phyloP scores from a whole-genome alignment of 495 filamentous ascomycete species.

The Podospora comata region DNA sequence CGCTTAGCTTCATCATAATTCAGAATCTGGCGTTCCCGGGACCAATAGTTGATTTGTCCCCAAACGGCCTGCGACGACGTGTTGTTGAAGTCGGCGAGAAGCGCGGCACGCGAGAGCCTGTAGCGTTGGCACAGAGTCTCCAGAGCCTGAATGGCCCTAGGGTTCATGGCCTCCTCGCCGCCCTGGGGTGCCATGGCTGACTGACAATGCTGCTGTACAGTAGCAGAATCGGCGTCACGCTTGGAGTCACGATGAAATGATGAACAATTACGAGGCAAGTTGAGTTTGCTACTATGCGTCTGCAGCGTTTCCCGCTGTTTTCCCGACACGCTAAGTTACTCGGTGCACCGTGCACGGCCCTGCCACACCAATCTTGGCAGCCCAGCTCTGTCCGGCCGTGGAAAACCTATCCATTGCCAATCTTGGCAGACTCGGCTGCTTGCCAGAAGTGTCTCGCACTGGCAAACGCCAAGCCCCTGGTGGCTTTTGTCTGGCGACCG shows the following conservation, averaged over 20 bases:
- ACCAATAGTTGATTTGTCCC: background rate
- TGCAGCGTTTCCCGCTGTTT: background rate
- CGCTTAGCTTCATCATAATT: background rate
- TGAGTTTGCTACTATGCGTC: background rate
- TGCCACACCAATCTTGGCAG: background rate
- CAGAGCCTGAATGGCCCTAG: slow-evolving; percentile 1
- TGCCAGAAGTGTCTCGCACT: background rate
- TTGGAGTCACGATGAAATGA: background rate
- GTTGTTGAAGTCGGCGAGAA: slow-evolving; percentile 6
- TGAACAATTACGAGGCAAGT: background rate
- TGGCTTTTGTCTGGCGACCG: no score
- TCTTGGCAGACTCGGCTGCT: background rate
- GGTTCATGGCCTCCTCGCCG: background rate
- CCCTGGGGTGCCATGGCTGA: background rate
- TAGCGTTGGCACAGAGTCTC: background rate
- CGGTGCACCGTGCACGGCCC: background rate
- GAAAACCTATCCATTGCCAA: background rate
- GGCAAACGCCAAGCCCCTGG: background rate
- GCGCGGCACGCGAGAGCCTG: background rate
- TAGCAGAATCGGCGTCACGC: background rate
- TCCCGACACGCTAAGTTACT: background rate
- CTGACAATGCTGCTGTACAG: background rate
- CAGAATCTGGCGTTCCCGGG: background rate
- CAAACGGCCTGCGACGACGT: slow-evolving; percentile 1
- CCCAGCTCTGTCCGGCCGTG: no score